phyloP scores from a whole-genome alignment of 2,329 filamentous ascomycete genomes.

The Cytospora mali region DNA sequence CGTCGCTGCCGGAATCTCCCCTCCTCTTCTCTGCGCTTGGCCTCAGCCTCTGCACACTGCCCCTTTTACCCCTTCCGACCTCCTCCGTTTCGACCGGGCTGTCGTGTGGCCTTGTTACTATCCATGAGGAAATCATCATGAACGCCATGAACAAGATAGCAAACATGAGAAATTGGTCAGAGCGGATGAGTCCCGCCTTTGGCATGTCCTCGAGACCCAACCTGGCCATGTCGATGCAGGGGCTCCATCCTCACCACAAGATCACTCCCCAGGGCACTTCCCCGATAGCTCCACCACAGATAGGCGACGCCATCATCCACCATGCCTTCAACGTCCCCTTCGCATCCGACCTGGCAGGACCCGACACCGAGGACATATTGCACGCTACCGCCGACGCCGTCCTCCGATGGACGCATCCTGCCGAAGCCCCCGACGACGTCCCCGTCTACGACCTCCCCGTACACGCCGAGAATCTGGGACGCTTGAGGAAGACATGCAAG shows the following conservation, averaged over 20 bases:
- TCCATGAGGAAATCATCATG: slow-evolving; percentile 28
- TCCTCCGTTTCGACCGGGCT: slow-evolving; percentile 24
- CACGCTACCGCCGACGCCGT: slow-evolving; percentile 88
- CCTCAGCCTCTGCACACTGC: slow-evolving; percentile 35
- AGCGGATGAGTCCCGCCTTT: slow-evolving; percentile 70
- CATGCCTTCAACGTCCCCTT: slow-evolving; percentile 98
- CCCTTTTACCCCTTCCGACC: slow-evolving; percentile 28
- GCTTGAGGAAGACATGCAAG: slow-evolving; percentile 76
- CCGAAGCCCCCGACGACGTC: slow-evolving; percentile 80
- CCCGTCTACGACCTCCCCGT: slow-evolving; percentile 90
- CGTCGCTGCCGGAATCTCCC: slow-evolving; percentile 20
- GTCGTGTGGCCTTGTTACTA: slow-evolving; percentile 23
- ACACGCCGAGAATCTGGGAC: slow-evolving; percentile 82
- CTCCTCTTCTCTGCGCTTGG: slow-evolving; percentile 36
- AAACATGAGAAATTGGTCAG: slow-evolving; percentile 73
- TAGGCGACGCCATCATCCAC: slow-evolving; percentile 78
- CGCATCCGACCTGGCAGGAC: slow-evolving; percentile 86
- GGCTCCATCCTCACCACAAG: slow-evolving; percentile 61
- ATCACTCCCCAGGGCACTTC: slow-evolving; percentile 53
- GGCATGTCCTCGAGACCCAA: slow-evolving; percentile 62
- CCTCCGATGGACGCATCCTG: slow-evolving; percentile 90
- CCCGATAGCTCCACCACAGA: slow-evolving; percentile 67
- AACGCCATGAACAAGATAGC: slow-evolving; percentile 70
- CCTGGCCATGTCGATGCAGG: slow-evolving; percentile 58
- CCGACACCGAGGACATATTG: slow-evolving; percentile 91